Base-by-base conservation (phyloP, 73 alveolate species). In the Tetrahymena malaccensis region DNA sequence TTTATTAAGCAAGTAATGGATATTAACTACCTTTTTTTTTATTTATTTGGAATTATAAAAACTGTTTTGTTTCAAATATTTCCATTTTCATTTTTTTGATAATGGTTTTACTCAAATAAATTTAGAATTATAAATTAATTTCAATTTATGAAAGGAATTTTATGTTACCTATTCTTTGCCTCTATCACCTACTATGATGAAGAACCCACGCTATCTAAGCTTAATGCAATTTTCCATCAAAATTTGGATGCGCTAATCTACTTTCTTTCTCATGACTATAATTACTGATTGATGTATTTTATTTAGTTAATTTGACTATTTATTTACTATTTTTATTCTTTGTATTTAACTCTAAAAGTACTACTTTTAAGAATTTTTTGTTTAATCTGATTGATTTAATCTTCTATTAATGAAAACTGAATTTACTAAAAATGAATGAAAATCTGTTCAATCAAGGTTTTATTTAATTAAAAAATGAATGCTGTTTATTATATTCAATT, bases 11-110 rank as follows among this genome's bases (percentile, higher is more conserved):
- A 99, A 95, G 97, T 97, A 97, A 97, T 99, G 99, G 94, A 99
- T 95, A 96, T 99, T 99, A 50, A 99, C 99, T 58, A 99, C 99
- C 98, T 99, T 99, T 99, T 89, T 99, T 21, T 16, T 19, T 3
- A 70, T 27, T 70, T 70, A 27, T 27, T 5, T n/a, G 13, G 37
- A 70, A 70, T 70, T 70, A 19, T 70, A 70, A 70, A 70, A 27
- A 33, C 43, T 70, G 17, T 27, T n/a, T 27, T 25, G 22, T 25
- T 27, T n/a, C 2, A 27, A 19, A n/a, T 1, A 25, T 11, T 22
- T 70, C 31, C 89, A 70, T 70, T 70, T 70, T 50, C 83, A 50
- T 50, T 50, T 19, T 44, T 50, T 50, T 19, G 27, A 21, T 50
- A 50, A 50, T 50, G 31, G 25, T 50, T 21, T 40, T 10, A 40